Base-by-base conservation (phyloP, 139 green algal genomes). In the Deuterostichococcus epilithicus region DNA sequence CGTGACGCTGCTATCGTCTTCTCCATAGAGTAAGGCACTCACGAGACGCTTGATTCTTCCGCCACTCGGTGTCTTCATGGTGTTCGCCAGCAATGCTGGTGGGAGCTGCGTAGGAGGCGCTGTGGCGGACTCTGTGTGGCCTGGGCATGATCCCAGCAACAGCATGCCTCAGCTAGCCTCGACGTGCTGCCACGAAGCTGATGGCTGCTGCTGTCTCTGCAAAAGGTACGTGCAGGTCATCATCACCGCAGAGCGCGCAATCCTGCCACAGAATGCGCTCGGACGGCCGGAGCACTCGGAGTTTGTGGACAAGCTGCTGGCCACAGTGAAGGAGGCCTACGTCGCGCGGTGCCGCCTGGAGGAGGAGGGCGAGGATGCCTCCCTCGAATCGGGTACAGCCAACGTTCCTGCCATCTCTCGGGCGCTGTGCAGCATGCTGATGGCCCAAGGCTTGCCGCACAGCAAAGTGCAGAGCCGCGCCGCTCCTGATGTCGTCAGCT, bases 1-100 rank as follows among this genome's bases (percentile, higher is more conserved):
- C 79, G 90, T 13, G 90, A 95, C 75, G 92, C 92, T 73, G 88
- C 90, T 0, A 78, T 95, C 52, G 80, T 95, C 23, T 78, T 94
- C 30, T 80, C 75, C 65, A 89, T 92, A 37, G 90, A 95, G 83
- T 81, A 13, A 52, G 42, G 42, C 42, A 13, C 13, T 52, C 42
- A 52, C 13, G 13, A 8, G 42, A 8, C 42, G 13, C 13, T 52
- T 13, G 8, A 13, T 13, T 8, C 42, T 23, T 52, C 42, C 42
- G 42, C 13, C 42, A 52, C 10, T 13, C 13, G 8, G 10, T 52
- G n/a, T 52, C 10, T 13, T 52, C 10, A 52, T 52, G 42, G 8
- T 52, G 42, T 13, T 52, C 8, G 8, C 10, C 8, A 52, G 42
- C 42, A 8, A 23, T 52, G 42, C 8, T 52, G 42, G 13, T 52